Conservation (phyloP, 805 yeast genomes). For the Metschnikowia baotianmanensis region DNA sequence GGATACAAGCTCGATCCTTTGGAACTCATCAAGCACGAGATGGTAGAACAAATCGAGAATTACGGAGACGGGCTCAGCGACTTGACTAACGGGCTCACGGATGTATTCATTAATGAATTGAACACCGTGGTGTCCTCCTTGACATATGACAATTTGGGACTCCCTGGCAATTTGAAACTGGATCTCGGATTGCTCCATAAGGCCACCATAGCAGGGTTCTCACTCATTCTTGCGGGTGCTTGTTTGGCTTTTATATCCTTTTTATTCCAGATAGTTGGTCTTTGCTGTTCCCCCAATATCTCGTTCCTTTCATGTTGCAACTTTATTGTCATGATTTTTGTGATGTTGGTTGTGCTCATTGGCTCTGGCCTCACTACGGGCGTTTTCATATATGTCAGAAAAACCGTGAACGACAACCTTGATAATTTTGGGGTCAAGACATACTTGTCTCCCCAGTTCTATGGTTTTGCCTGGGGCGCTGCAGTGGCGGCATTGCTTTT, state of each 20-base stretch:
- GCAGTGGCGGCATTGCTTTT: conserved; percentile 44
- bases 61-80: conserved; percentile 24
- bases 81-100: conserved; percentile 10
- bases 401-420: conserved; percentile 49
- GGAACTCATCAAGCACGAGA: conserved; percentile 31
- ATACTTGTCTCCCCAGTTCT: conserved; percentile 46
- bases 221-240: conserved; percentile 30
- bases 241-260: conserved; percentile 43
- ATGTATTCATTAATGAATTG: conserved; percentile 12
- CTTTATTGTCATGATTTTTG: conserved; percentile 42
- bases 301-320: conserved; percentile 46
- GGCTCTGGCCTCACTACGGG: conserved; percentile 63
- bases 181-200: conserved; percentile 45
- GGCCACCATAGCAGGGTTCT: conserved; percentile 58
- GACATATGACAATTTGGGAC: conserved; percentile 31
- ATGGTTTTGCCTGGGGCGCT: conserved; percentile 66
- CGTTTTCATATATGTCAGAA: conserved; percentile 47
- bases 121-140: conserved; percentile 15
- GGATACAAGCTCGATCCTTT: conserved; percentile 59
- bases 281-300: conserved; percentile 42
- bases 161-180: conserved; percentile 55
- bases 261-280: conserved; percentile 46
- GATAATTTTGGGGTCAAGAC: conserved; percentile 55
- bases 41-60: conserved; percentile 27
- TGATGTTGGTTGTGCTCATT: conserved; percentile 44